Evolutionary conservation across 495 filamentous ascomycete species (phyloP).

Genomic region (Penicillium odoratum): DNA sequence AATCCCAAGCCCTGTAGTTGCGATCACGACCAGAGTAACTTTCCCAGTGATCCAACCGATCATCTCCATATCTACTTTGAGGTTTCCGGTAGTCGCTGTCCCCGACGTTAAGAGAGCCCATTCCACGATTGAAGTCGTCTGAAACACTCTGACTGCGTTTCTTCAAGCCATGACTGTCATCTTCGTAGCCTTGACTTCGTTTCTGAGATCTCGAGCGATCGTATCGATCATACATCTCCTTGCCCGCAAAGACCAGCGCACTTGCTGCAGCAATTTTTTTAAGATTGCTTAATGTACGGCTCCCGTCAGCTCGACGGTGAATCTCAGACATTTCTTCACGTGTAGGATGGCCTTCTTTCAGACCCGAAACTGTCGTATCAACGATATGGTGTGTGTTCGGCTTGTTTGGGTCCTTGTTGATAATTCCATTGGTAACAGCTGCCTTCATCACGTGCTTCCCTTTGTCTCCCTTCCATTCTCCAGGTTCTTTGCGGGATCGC

Average conservation of each 20-base stretch:
- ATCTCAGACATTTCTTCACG: conserved; percentile 8
- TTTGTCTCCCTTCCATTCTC: conserved; percentile 12
- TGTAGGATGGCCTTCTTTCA: background rate
- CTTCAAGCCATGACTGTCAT: background rate
- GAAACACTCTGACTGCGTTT: conserved; percentile 9
- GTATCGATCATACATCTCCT: conserved; percentile 11
- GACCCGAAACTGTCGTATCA: conserved; percentile 6
- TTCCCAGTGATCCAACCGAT: conserved; percentile 3
- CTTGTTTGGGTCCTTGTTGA: conserved; percentile 10
- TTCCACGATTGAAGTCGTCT: background rate
- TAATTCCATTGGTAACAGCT: conserved; percentile 10
- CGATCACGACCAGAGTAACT: background rate
- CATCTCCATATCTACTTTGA: conserved; percentile 14
- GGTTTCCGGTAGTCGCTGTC: conserved; percentile 10
- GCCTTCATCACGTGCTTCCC: conserved; percentile 6
- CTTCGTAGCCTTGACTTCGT: background rate
- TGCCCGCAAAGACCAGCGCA: conserved; percentile 8
- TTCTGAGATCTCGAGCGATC: conserved; percentile 5
- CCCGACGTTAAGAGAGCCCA: background rate
- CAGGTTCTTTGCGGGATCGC: conserved; percentile 7
- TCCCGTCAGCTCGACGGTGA: conserved; percentile 7
- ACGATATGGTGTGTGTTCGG: conserved; percentile 6
- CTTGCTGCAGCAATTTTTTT: conserved; percentile 7
- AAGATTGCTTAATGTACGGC: conserved; percentile 1
- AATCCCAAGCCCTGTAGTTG: conserved; percentile 7